phyloP scores from a whole-genome alignment of 1,284 basidiomycete species.

The Somion occarium region DNA sequence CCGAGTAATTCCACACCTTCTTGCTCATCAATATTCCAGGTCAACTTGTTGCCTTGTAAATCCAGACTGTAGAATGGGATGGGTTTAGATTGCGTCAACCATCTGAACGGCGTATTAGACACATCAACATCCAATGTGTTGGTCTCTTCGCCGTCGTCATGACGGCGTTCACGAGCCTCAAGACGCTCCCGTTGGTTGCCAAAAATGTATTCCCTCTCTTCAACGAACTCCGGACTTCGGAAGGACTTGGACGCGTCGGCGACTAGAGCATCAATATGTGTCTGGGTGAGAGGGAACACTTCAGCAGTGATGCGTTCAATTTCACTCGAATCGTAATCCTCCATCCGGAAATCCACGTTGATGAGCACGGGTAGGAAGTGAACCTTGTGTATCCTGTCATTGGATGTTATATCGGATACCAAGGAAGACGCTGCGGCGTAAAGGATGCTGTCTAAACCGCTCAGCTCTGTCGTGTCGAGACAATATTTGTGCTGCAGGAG shows the following conservation, averaged over 20 bases:
- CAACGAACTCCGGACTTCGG: neutral
- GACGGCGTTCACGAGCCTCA: too few relatives aligned
- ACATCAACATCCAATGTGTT: too few relatives aligned
- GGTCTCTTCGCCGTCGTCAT: too few relatives aligned
- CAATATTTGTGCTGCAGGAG: conserved; percentile 25
- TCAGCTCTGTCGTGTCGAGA: conserved; percentile 20
- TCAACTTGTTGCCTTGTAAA: neutral
- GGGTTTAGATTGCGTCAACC: neutral
- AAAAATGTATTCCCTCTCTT: neutral
- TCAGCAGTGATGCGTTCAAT: too few relatives aligned
- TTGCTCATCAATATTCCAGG: neutral
- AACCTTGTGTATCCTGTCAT: neutral
- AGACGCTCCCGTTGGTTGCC: too few relatives aligned
- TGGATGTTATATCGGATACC: neutral
- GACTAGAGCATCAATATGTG: conserved; percentile 20
- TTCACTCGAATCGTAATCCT: too few relatives aligned
- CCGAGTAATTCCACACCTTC: neutral
- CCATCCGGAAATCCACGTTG: too few relatives aligned
- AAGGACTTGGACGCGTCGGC: neutral
- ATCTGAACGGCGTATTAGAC: neutral
- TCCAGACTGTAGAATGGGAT: neutral
- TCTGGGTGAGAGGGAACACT: conserved; percentile 23
- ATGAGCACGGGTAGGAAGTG: neutral
- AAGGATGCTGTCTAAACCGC: conserved; percentile 24
- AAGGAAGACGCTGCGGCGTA: conserved; percentile 11